Conservation (phyloP, 179 eudicot species). For the Vitellaria paradoxa region DNA sequence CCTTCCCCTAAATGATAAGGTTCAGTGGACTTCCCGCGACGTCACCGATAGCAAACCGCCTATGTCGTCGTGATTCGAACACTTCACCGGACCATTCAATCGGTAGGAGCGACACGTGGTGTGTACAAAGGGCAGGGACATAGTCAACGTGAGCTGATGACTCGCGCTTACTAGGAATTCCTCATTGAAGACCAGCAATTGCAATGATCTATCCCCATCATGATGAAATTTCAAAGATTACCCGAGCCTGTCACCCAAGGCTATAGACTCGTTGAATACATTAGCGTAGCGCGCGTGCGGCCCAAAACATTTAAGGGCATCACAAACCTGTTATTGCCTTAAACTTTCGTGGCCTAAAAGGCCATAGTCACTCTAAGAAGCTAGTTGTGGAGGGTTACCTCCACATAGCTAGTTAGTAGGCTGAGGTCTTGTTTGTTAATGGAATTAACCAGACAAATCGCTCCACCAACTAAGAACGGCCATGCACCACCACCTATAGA, state of each 20-base stretch:
- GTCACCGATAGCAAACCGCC: too few relatives aligned
- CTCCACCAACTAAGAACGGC: too few relatives aligned
- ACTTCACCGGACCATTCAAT: slow-evolving; percentile 44
- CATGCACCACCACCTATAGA: too few relatives aligned
- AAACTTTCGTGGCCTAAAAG: slow-evolving; percentile 35
- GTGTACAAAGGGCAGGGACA: neutral
- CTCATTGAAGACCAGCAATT: slow-evolving; percentile 45
- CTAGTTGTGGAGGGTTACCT: slow-evolving; percentile 25
- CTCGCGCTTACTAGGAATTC: slow-evolving; percentile 31
- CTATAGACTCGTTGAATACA: slow-evolving; percentile 29
- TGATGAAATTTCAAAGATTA: slow-evolving; percentile 43
- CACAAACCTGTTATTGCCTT: slow-evolving; percentile 46
- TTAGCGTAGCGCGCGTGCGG: slow-evolving; percentile 27
- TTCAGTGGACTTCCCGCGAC: too few relatives aligned
- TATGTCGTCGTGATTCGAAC: slow-evolving; percentile 1
- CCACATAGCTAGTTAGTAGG: slow-evolving; percentile 8
- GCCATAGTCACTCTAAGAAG: slow-evolving; percentile 46
- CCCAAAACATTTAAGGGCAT: slow-evolving; percentile 38
- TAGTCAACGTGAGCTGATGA: slow-evolving; percentile 12
- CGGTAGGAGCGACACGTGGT: too few relatives aligned
- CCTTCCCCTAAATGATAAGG: too few relatives aligned
- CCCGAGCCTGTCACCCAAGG: slow-evolving; percentile 37
- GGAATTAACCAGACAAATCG: slow-evolving; percentile 7
- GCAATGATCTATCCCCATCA: slow-evolving; percentile 47
- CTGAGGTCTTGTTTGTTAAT: slow-evolving; percentile 4